Base-by-base conservation (phyloP, 140 eudicot genomes). In the Cichorium intybus region DNA sequence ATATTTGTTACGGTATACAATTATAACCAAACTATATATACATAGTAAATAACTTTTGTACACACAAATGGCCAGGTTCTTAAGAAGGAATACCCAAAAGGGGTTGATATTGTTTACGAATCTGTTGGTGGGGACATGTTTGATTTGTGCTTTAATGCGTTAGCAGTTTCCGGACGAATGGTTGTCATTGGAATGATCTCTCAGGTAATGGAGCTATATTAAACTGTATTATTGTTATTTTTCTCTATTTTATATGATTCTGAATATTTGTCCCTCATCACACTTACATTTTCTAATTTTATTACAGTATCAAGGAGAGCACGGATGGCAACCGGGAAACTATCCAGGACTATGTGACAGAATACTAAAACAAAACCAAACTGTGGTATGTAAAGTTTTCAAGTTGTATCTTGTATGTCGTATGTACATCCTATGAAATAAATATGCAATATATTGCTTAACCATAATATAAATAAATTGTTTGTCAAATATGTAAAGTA, bases 121-220 rank as follows among this genome's bases (percentile, higher is more conserved):
- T 92, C 98, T 28, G 98, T 92, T 62, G 98, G 98, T 51, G 98
- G 98, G 66, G 82, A 88, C 18, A 92, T 92, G 98, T 88, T 92
- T 75, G 87, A 85, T 69, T 46, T 83, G 18, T 92, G 98, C 70
- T 69, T 92, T 70, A 88, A 92, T 55, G 91, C 98, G 0, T 74
- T 92, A 58, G 98, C 96, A 39, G 75, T 82, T 62, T 88, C 85
- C 68, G 98, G 98, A 62, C 82, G 89, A 47, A 79, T 92, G 60
- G 87, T 92, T 35, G 89, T 92, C 68, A 92, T 92, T 43, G 98
- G 98, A 73, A 88, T 88, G 96, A 92, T 92, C 56, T 92, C 98
- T 83, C 98, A 91, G 98, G 98, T 91, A 73, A 49, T 16, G n/a
- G n/a, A n/a, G n/a, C n/a, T n/a, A n/a, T n/a, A n/a, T 23, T 10